Base-by-base conservation (phyloP, 345 rosid genomes). In the Eucalyptus curtisii region DNA sequence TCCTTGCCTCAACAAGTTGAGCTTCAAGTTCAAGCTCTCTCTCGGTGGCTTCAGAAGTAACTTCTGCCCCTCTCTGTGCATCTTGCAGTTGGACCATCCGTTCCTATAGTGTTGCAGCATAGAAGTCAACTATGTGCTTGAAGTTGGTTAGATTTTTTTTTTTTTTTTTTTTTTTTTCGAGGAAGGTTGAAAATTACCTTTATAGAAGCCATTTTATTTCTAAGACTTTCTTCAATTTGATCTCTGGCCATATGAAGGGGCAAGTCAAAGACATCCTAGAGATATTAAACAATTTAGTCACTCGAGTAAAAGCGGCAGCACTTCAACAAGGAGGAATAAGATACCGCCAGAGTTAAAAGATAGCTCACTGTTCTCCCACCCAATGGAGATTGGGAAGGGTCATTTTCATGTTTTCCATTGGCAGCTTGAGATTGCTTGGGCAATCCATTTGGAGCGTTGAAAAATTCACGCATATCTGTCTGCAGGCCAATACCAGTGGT, bases 1-100 rank as follows among this genome's bases (percentile, higher is more conserved):
- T 98, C 79, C 99, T 97, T 48, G 99, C 99, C 93, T 98, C 99
- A 82, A 97, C 99, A 68, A 98, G 97, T 93, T 98, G 99, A 89
- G 99, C 99, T 95, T 97, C 98, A 42, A 98, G 99, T 90, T 97
- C 99, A 91, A 98, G 99, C 91, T 98, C 99, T 86, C 99, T 95
- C 94, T 98, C 99, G 33, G 98, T 94, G 20, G 95, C 99, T 94
- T 98, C 99, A 89, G 97, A 94, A 88, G 99, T 95, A 87, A 98
- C 97, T 71, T 95, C 95, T 87, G 99, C 96, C 86, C 90, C 99
- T 93, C 95, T 97, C 76, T 98, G 99, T 25, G 98, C 97, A 91
- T 98, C 99, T 92, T 95, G 97, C 90, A 98, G 91, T 87, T 98
- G 98, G 90, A 92, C 95, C 99, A 98, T 94, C 44, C 94, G 95